Base-by-base conservation (phyloP, 345 rosid genomes). In the Eutrema yunnanense region DNA sequence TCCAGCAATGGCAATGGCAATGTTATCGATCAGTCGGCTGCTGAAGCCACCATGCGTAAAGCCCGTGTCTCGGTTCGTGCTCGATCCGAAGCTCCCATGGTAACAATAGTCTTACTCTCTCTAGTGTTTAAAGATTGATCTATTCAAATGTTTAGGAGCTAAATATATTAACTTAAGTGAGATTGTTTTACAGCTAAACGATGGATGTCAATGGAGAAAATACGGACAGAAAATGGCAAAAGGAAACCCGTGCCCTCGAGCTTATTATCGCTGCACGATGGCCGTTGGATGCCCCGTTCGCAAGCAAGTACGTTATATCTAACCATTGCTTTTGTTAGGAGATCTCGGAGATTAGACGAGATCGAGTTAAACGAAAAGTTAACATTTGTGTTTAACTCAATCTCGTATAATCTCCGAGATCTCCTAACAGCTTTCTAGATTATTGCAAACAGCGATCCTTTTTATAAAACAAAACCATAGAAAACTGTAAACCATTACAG, bases 31-130 rank as follows among this genome's bases (percentile, higher is more conserved):
- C 98, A 88, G 57, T 77, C 93, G 3, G 51, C 80, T 2, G 71
- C 85, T 0, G 96, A 92, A 53, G 96, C 97, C 27, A 87, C 97
- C 54, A 96, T 96, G 98, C 90, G 97, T 55, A 92, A 88, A 82
- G 99, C 97, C n/a, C 98, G 99, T 62, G 99, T 96, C 65, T 96
- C 99, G 0, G 98, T 96, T 72, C 97, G 99, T 19, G 98, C 98
- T 34, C 82, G 98, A 72, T 92, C 98, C 8, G 98, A 96, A 84
- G 73, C 73, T 63, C 72, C 76, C 34, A 77, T 71, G 80, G 80
- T 77, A 71, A 58, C 34, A 50, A 55, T 50, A 26, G 12, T 19
- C 37, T 26, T 50, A 34, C 4, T 69, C 34, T 69, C 34, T 42
- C 38, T 16, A 26, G 1, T 3, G n/a, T 26, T 44, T 46, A 13